Evolutionary conservation across 2,329 filamentous ascomycete genomes (phyloP).

Genomic region (Elsinoe arachidis): DNA sequence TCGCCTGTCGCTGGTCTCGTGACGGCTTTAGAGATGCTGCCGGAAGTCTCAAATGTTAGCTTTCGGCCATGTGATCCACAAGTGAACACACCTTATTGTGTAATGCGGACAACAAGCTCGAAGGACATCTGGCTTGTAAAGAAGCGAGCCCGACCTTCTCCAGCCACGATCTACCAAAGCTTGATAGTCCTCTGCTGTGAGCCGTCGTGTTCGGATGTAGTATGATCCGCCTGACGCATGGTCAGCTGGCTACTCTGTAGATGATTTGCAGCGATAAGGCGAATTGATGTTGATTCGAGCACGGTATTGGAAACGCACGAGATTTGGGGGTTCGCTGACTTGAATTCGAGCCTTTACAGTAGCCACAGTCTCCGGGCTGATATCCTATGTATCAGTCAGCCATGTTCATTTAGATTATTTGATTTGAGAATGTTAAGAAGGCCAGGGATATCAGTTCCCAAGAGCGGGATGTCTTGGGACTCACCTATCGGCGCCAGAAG

Average conservation of each 20-base stretch:
- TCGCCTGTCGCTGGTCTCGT: slow-evolving; percentile 63
- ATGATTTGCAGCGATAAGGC: slow-evolving; percentile 11
- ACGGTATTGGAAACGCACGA: slow-evolving; percentile 33
- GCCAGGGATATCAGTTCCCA: too few relatives aligned
- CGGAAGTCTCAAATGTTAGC: slow-evolving; percentile 47
- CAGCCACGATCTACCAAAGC: slow-evolving; percentile 64
- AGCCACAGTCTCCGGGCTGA: slow-evolving; percentile 41
- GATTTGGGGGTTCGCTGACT: slow-evolving; percentile 40
- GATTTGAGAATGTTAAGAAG: background rate
- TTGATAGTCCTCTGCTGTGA: slow-evolving; percentile 63
- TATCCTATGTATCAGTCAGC: slow-evolving; percentile 31
- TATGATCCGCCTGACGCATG: slow-evolving; percentile 57
- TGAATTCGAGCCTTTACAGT: slow-evolving; percentile 39
- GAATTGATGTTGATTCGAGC: background rate
- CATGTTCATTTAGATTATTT: background rate
- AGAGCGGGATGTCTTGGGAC: too few relatives aligned
- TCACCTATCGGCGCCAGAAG: too few relatives aligned
- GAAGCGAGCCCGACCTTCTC: slow-evolving; percentile 57
- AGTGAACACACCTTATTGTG: slow-evolving; percentile 49
- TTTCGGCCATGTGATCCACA: background rate
- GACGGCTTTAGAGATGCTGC: slow-evolving; percentile 55
- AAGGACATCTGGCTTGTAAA: slow-evolving; percentile 71
- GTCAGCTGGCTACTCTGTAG: slow-evolving; percentile 17
- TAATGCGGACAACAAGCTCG: slow-evolving; percentile 89
- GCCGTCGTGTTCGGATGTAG: slow-evolving; percentile 53